Evolutionary conservation across 805 yeast genomes (phyloP), one percentile per base, ranked within the genome.

Genomic region (Metschnikowia amazonensis): DNA sequence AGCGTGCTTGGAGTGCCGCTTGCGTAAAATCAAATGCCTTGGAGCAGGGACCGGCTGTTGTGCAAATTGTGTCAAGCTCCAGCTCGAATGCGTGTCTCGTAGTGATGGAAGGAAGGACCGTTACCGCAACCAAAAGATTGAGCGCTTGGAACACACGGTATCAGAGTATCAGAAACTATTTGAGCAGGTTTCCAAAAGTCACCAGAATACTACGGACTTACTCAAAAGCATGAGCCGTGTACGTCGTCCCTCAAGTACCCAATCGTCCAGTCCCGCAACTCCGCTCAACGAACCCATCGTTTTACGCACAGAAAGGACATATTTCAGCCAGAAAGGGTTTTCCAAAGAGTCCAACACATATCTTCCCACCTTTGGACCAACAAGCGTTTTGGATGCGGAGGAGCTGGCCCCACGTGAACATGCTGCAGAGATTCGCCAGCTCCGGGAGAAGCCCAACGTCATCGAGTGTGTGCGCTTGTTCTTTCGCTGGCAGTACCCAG

Each of bases 401-500:
- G 38, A 48, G 32, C 40, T 43, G 8, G 44, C 46, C 17, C 42
- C 28, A 9, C 48, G 48, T 6, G 41, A 42, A 14, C 47, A 36
- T 11, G 38, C 36, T 0, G 44, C 36, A 1, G 44, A 42, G 23
- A 35, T 43, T n/a, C 36, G 35, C 39, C 36, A 23, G 20, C 47
- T 20, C 14, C 47, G 50, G 27, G 41, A 41, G 28, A 45, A 44
- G 42, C 46, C 54, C 11, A 17, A 14, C 13, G 28, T 50, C 2
- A 34, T 46, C 18, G 47, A 45, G 34, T 50, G 52, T 18, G 33
- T 50, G 35, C 36, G 44, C 36, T 44, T 46, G 25, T 50, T 50
- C 35, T 50, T 50, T 36, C 44, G 49, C 25, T 50, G 54, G 54
- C 52, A 46, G 45, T 50, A 50, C 36, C 54, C 54, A 1, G 54